Percentiles rank a stretch among this genome's conserved stretches.
Conservation (phyloP, 2,329 filamentous ascomycete species). For the Colletotrichum tropicale region DNA sequence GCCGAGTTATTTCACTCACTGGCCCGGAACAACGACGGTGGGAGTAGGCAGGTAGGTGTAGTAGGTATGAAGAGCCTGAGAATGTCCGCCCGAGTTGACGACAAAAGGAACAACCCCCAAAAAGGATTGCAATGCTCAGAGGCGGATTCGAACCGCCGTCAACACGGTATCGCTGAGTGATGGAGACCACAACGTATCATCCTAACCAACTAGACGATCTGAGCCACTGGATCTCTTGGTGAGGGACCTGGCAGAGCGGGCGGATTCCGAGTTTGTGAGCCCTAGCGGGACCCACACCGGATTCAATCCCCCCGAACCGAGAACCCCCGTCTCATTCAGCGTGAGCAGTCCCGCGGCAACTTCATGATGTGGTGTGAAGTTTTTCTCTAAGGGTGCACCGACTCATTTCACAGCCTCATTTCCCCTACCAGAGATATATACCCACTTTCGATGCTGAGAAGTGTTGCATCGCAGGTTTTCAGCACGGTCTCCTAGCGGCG, state of each 20-base stretch:
- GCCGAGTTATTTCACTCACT: too few species aligned
- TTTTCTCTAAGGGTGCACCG: not conserved
- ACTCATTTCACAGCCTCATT: too few species aligned
- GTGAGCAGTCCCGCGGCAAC: not conserved
- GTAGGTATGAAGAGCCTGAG: too few species aligned
- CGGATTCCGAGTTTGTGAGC: not conserved
- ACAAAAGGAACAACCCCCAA: not conserved
- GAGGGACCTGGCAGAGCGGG: rapidly evolving
- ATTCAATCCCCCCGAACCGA: not conserved
- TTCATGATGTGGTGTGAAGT: not conserved
- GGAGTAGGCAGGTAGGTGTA: too few species aligned
- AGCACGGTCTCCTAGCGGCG: not conserved
- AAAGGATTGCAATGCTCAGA: not conserved
- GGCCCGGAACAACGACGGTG: too few species aligned
- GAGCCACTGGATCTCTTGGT: not conserved
- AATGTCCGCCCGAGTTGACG: not conserved
- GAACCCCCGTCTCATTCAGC: not conserved
- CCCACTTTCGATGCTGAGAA: rapidly evolving
- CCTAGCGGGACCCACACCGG: constrained; percentile 5
- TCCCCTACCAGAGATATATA: rapidly evolving
- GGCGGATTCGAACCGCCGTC: constrained; percentile 22
- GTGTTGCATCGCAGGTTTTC: not conserved
- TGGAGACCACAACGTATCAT: constrained; percentile 22
- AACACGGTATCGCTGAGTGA: constrained; percentile 15
- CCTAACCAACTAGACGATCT: constrained; percentile 22